phyloP scores from a whole-genome alignment of 2,329 filamentous ascomycete genomes.

The Gliomastix tumulicola region DNA sequence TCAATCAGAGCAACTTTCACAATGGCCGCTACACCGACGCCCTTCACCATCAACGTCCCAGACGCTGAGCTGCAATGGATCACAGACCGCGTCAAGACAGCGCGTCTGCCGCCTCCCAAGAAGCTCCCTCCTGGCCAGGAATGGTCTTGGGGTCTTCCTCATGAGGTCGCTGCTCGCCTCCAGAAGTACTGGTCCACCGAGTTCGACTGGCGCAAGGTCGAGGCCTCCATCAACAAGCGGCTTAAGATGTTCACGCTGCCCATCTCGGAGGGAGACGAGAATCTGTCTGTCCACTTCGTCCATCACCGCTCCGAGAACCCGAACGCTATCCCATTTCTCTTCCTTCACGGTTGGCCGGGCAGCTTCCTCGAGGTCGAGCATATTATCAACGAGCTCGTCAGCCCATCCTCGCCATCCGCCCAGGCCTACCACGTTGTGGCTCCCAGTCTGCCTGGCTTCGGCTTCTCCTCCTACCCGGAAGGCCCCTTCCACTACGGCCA shows the following conservation, averaged over 20 bases:
- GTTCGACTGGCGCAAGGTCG: conserved; percentile 1
- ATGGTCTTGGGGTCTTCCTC: background rate
- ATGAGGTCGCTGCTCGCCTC: background rate
- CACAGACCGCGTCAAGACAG: background rate
- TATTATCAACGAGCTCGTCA: conserved; percentile 22
- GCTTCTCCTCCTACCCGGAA: conserved; percentile 24
- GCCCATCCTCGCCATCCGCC: conserved; percentile 11
- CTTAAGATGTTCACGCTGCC: background rate
- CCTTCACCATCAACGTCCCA: conserved; percentile 1
- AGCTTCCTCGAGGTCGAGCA: conserved; percentile 27
- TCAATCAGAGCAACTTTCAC: too few species aligned
- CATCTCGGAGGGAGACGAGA: background rate
- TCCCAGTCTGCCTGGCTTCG: conserved; percentile 35
- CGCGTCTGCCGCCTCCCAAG: background rate
- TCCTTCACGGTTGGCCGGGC: conserved; percentile 35
- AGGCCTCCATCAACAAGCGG: background rate
- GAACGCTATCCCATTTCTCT: conserved; percentile 30
- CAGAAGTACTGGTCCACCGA: background rate
- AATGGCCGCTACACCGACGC: too few species aligned
- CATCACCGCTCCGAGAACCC: conserved; percentile 1
- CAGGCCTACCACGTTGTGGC: conserved; percentile 39
- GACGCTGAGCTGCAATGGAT: background rate
- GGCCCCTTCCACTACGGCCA: conserved; percentile 5
- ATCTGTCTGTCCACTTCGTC: conserved; percentile 3
- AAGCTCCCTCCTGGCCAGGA: background rate